Conservation (phyloP, 2,329 filamentous ascomycete genomes). For the Colletotrichum melonis region DNA sequence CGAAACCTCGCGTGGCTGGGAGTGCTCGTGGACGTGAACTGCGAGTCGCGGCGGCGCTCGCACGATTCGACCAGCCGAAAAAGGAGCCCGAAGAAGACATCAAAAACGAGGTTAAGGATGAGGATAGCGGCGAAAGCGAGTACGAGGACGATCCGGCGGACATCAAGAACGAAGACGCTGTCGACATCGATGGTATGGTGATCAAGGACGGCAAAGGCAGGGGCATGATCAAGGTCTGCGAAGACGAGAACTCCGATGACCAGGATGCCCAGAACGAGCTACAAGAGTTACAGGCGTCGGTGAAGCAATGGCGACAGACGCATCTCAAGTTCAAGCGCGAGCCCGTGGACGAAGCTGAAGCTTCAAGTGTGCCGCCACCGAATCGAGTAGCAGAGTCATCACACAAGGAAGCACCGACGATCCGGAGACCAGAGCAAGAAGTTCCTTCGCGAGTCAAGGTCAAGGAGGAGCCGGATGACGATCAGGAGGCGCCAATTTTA, state of each 20-base stretch:
- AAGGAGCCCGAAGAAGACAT: conserved; percentile 58
- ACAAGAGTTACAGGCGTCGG: conserved; percentile 69
- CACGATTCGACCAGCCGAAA: conserved; percentile 73
- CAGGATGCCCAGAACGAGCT: conserved; percentile 71
- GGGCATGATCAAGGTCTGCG: conserved; percentile 79
- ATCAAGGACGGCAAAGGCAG: conserved; percentile 75
- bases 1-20: conserved; percentile 78
- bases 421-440: not conserved
- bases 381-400: not conserved
- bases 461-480: conserved; percentile 12
- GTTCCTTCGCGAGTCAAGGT: not conserved
- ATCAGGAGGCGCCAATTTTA: not conserved
- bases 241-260: conserved; percentile 71
- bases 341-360: not conserved
- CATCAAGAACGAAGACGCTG: conserved; percentile 60
- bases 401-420: not conserved
- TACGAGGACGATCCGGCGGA: conserved; percentile 60
- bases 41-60: conserved; percentile 80
- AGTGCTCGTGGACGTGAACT: conserved; percentile 81
- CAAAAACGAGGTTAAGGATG: conserved; percentile 44
- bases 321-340: conserved; percentile 27
- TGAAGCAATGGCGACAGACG: conserved; percentile 38
- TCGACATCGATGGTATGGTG: conserved; percentile 73
- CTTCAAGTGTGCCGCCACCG: not conserved
- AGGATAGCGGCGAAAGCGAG: conserved; percentile 54